A percentile compares a stretch with the other conserved stretches of the same genome.
These are phyloP conservation scores for Xylariaceae sp. DNA, from an alignment of 2,329 filamentous ascomycete genomes.

Conservation along the genomic window DNA sequence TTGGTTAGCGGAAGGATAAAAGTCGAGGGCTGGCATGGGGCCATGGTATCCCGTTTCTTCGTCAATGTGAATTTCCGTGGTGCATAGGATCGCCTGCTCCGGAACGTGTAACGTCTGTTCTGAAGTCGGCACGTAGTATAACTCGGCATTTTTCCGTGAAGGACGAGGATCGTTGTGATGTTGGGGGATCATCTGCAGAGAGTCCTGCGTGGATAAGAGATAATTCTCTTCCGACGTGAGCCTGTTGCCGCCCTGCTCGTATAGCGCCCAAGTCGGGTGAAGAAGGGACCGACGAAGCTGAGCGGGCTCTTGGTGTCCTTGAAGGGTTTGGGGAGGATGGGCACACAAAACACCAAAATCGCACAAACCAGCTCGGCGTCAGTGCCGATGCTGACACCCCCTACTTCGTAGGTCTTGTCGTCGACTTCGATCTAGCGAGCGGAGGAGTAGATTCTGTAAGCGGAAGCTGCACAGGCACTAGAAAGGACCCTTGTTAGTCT, in stretches of 20 bases:
- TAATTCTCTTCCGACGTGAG: background rate
- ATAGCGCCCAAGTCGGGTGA: background rate
- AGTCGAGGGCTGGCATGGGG: background rate
- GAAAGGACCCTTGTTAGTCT: background rate
- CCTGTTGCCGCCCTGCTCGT: background rate
- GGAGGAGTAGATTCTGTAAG: background rate
- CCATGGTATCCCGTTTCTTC: background rate
- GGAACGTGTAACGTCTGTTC: background rate
- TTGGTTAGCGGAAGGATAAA: too few relatives aligned
- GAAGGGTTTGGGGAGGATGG: background rate
- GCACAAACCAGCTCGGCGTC: background rate
- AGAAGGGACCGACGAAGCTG: background rate
- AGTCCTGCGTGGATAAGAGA: too few relatives aligned
- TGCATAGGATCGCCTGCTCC: background rate
- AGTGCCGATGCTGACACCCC: background rate
- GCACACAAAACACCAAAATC: background rate
- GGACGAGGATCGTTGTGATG: too few relatives aligned
- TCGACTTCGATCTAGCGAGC: background rate
- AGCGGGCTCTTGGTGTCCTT: background rate
- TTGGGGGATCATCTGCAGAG: too few relatives aligned
- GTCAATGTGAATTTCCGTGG: background rate
- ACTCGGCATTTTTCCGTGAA: too few relatives aligned
- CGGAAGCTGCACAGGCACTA: background rate
- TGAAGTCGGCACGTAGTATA: background rate
- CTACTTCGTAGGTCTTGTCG: background rate